Base-by-base conservation (phyloP, 148 eudicot genomes). In the Vaccinium vitisidaea region DNA sequence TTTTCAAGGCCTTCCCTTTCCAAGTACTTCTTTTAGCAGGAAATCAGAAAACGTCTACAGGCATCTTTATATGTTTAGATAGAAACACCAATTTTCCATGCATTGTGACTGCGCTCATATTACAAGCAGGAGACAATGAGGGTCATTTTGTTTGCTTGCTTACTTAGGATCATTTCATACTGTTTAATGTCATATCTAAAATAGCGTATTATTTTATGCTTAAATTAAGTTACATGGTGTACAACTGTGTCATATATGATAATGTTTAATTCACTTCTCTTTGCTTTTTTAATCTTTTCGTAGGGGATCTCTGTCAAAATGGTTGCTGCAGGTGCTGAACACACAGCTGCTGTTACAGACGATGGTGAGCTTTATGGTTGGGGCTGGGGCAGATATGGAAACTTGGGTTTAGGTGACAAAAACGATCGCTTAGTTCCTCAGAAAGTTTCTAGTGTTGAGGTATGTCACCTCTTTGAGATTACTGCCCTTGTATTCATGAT, bases 361-460 rank as follows among this genome's bases (percentile, higher is more conserved):
- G 94, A 92, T 67, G 99, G 99, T 77, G 93, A 92, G 81, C 90
- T 97, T 86, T 95, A 94, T 79, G 98, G 99, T 67, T 97, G 99
- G 99, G 99, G 99, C 73, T 97, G 99, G 99, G 99, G 99, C 49
- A 90, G 99, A 77, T 97, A 95, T 91, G 99, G 99, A 84, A 97
- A 95, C 88, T 89, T 97, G 90, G 99, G 99, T 48, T 90, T 97
- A 89, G 99, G 99, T 84, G 99, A 97, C 87, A 88, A 94, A 88
- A 90, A 91, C 23, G 99, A 97, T 86, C 98, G 98, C 83, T 85
- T 91, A 80, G 69, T 95, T 87, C 99, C 99, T 3, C 92, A 89
- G 84, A 93, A 90, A 92, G 98, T 91, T 86, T 80, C 92, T 32
- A 81, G 90, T 77, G 85, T 92, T 84, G 93, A 90, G 84, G 99